Evolutionary conservation across 192 early-diverging fungal species (phyloP).

Genomic region (Coemansia sp.): DNA sequence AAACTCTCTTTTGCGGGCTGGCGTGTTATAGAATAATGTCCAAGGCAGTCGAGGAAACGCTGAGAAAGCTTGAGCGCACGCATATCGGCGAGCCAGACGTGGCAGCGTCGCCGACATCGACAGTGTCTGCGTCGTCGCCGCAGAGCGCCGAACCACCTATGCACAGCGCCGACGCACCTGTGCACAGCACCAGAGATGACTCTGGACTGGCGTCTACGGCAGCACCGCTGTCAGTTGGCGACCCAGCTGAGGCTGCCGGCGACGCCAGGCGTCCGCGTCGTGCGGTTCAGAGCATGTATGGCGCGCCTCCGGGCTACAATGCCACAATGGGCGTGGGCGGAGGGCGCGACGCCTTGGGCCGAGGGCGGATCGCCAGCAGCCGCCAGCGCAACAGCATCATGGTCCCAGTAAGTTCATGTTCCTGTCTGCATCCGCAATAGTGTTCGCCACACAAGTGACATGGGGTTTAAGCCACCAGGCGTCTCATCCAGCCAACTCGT

Average conservation of each 20-base stretch:
- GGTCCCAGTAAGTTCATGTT: conserved; percentile 47
- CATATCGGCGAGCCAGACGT: conserved; percentile 32
- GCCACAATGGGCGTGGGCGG: conserved; percentile 53
- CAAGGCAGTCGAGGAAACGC: conserved; percentile 53
- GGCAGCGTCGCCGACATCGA: conserved; percentile 32
- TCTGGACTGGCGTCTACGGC: conserved; percentile 15
- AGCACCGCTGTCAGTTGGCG: conserved; percentile 2
- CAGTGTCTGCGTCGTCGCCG: conserved; percentile 26
- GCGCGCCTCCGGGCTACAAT: conserved; percentile 53
- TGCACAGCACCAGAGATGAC: conserved; percentile 12
- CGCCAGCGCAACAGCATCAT: conserved; percentile 58
- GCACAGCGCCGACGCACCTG: conserved; percentile 9
- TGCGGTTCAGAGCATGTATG: conserved; percentile 55
- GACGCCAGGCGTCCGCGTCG: conserved; percentile 40
- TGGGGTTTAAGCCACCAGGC: conserved; percentile 8
- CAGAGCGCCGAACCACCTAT: background rate
- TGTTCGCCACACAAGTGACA: conserved; percentile 5
- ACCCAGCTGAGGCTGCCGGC: conserved; percentile 10
- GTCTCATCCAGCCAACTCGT: background rate
- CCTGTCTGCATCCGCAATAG: conserved; percentile 6
- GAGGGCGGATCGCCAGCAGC: conserved; percentile 48
- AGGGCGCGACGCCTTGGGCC: conserved; percentile 37
- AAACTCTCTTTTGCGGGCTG: background rate
- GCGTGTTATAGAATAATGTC: conserved; percentile 41
- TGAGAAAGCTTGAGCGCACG: conserved; percentile 47